Evolutionary conservation across 495 filamentous ascomycete genomes (phyloP), one percentile per base, ranked within the genome.

Genomic region (Geoglossum glabrum): DNA sequence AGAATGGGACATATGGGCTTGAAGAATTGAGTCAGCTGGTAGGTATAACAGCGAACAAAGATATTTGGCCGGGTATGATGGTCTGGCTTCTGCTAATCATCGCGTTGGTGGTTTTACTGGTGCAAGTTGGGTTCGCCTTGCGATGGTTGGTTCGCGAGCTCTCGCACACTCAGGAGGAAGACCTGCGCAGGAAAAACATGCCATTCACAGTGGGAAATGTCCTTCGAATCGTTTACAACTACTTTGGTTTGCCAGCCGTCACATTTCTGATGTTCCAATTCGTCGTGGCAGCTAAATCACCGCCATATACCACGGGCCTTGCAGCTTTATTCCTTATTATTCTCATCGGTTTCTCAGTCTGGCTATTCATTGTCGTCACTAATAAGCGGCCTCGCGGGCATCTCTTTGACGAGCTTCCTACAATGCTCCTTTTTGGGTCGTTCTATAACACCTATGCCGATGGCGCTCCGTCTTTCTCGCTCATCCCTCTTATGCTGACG

Each of bases 371-470:
- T 63, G 72, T 90, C 36, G 89, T 96, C 63, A 78, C 80, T 30
- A 80, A 74, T 25, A 89, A 87, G 3, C 80, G 86, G 59, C 92
- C 92, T 0, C 82, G 85, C 46, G 81, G 87, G 15, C 82, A 83
- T 61, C 76, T 98, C 23, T 98, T 94, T 65, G 92, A 98, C 66
- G 87, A 96, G 68, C 76, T 97, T 50, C 79, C 86, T 9, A 95
- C 87, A 0, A 83, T 96, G 10, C 76, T 98, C 13, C 74, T 87
- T 1, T 97, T 95, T 64, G 92, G 92, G 4, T 87, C 92, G 3
- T 75, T 98, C n/a, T 98, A 97, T 72, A 98, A 98, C 69, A 98
- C 93, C 1, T 95, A 90, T 66, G 82, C 78, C 19, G 89, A 90
- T 31, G 90, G 93, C 70, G 84, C 90, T 27, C 84, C 87, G 0